These are phyloP conservation scores for Roridomyces roridus DNA, from an alignment of 768 basidiomycete species.

Conservation along the genomic window DNA sequence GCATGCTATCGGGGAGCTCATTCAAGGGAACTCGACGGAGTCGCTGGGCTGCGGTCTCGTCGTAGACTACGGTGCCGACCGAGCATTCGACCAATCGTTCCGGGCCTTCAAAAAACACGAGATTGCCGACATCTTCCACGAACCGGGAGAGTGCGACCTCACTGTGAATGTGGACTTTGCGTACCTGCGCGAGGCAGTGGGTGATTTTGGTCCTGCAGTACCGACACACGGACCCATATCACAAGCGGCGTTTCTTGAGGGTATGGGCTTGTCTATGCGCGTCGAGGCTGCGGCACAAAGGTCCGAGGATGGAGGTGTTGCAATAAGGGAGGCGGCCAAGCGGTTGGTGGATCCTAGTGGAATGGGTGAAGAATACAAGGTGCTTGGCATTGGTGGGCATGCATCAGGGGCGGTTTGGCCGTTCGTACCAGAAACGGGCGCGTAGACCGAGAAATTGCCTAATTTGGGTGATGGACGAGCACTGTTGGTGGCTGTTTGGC, in stretches of 20 bases:
- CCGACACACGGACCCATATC: slow-evolving; percentile 77
- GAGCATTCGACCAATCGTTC: slow-evolving; percentile 68
- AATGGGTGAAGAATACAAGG: slow-evolving; percentile 94
- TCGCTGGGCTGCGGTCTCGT: slow-evolving; percentile 72
- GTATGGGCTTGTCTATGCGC: slow-evolving; percentile 77
- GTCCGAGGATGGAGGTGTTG: slow-evolving; percentile 34
- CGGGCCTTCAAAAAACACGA: slow-evolving; percentile 91
- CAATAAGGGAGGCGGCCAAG: slow-evolving; percentile 65
- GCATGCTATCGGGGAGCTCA: too few species aligned
- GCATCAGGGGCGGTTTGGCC: too few species aligned
- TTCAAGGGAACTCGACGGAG: slow-evolving; percentile 16
- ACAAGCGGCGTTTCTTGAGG: slow-evolving; percentile 79
- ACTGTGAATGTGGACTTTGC: slow-evolving; percentile 98
- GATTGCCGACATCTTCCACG: slow-evolving; percentile 82
- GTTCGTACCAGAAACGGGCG: too few species aligned
- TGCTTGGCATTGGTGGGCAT: too few species aligned
- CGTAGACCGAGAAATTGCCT: too few species aligned
- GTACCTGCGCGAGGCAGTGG: slow-evolving; percentile 80
- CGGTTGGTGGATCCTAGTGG: slow-evolving; percentile 80
- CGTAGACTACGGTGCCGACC: slow-evolving; percentile 87
- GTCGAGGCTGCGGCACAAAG: too few species aligned
- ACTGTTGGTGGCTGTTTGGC: too few species aligned
- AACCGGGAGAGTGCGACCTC: slow-evolving; percentile 88
- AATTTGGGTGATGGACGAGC: too few species aligned
- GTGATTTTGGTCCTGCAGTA: slow-evolving; percentile 73